Percentiles rank a stretch among this genome's conserved stretches.
phyloP scores from a whole-genome alignment of 2,329 filamentous ascomycete genomes.

The Exophiala alcalophila region DNA sequence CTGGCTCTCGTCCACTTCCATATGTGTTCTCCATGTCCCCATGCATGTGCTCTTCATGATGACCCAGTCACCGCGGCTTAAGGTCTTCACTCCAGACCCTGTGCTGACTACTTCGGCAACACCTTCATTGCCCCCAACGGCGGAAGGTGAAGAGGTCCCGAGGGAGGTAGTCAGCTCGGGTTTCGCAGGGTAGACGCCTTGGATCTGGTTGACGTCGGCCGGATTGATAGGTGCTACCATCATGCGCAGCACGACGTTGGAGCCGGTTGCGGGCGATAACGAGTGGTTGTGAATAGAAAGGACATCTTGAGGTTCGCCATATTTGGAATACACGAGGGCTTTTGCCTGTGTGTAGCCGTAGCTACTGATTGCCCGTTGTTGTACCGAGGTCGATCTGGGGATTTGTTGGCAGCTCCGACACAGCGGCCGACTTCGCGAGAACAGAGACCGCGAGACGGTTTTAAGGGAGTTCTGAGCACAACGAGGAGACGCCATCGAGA shows the following conservation, averaged over 20 bases:
- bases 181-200: constrained; percentile 89
- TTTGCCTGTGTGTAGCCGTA: constrained; percentile 52
- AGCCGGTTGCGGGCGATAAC: constrained; percentile 53
- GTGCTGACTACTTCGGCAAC: constrained; percentile 80
- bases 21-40: constrained; percentile 94
- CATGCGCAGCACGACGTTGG: constrained; percentile 73
- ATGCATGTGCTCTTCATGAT: constrained; percentile 79
- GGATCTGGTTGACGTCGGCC: constrained; percentile 95
- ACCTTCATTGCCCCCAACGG: constrained; percentile 85
- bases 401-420: constrained; percentile 7
- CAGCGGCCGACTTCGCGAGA: constrained; percentile 5
- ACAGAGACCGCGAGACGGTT: constrained; percentile 4
- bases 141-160: constrained; percentile 71
- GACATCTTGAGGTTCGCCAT: constrained; percentile 50
- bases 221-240: constrained; percentile 93
- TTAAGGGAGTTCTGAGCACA: constrained; percentile 5
- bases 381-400: background rate
- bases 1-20: constrained; percentile 59
- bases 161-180: constrained; percentile 73
- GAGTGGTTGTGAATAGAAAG: constrained; percentile 49
- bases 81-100: constrained; percentile 59
- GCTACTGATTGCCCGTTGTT: constrained; percentile 42
- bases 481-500: constrained; percentile 8
- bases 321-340: constrained; percentile 48
- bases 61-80: constrained; percentile 85